Percentiles rank a stretch among this genome's conserved stretches.
phyloP scores from a whole-genome alignment of 306 rosid species.

The Vigna nakashimae region DNA sequence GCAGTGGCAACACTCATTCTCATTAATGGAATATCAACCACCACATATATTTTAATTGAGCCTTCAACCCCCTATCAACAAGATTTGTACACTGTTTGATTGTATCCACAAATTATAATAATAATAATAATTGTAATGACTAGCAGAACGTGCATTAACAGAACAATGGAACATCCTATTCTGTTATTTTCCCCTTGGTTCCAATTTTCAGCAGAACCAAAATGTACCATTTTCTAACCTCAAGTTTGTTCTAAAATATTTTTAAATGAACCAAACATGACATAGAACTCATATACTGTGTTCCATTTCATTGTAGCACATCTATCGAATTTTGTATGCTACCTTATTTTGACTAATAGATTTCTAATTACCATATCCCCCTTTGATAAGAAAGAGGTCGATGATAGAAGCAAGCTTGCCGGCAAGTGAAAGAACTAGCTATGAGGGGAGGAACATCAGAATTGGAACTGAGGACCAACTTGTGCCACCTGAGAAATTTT shows the following conservation, averaged over 20 bases:
- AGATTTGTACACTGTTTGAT: constrained; percentile 16
- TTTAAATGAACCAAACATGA: neutral
- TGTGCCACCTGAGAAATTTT: neutral
- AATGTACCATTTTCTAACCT: neutral
- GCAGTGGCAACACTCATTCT: too few relatives aligned
- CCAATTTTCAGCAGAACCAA: neutral
- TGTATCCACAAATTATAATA: neutral
- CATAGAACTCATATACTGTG: neutral
- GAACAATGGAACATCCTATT: neutral
- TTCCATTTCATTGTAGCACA: neutral
- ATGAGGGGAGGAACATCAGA: constrained; percentile 1
- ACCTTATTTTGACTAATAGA: constrained; percentile 8
- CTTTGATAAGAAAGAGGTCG: too few relatives aligned
- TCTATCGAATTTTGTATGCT: neutral
- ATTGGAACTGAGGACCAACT: neutral
- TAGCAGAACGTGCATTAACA: neutral
- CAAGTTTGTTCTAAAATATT: neutral
- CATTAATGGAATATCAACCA: too few relatives aligned
- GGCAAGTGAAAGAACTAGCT: neutral
- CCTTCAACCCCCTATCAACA: neutral
- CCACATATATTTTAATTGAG: neutral
- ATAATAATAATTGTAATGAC: neutral
- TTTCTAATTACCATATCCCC: neutral
- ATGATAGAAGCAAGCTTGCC: neutral
- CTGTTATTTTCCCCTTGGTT: neutral